Evolutionary conservation across 768 basidiomycete species (phyloP), one percentile per base, ranked within the genome.

Genomic region (Tricholoma bakamatsutake): DNA sequence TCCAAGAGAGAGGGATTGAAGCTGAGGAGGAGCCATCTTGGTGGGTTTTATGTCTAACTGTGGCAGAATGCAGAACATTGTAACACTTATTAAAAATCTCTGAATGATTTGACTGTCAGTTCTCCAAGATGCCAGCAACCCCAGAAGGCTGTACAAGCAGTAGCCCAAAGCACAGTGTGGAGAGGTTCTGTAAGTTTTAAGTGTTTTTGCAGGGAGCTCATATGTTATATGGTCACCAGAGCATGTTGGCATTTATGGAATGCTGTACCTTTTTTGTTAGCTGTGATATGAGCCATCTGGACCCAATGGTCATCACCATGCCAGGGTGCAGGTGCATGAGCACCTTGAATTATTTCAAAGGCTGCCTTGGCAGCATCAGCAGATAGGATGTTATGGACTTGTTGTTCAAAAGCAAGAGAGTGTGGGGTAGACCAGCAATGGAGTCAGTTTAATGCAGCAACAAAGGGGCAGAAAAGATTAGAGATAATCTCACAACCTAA

Each of bases 141-240:
- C 64, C 67, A 77, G 58, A 78, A 78, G 0, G 73, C 63, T 0
- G 58, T 34, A 0, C 55, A 34, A 0, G 76, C 73, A 2, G 66
- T 39, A 0, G 75, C 75, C 65, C 66, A 76, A 7, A 74, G 39
- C 0, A 73, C 71, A 3, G 70, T 68, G 49, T 74, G 61, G 9
- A 67, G 61, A 0, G 73, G 56, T 21, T 62, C 46, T 0, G 57
- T 18, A 0, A 72, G 48, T 42, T 71, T 57, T 0, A 78, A 62
- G 10, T 18, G 11, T 0, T 40, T 8, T 0, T 30, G 40, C 0
- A 78, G 65, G 0, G 58, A 53, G 8, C 34, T 37, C 3, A 79
- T 57, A 42, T 76, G 73, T 0, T 70, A 62, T 0, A 69, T 17
- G 0, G 76, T 71, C 7, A 76, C 71, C 0, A 74, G 77, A 1